Evolutionary conservation across 768 basidiomycete genomes (phyloP).

Genomic region (Russula sp.): DNA sequence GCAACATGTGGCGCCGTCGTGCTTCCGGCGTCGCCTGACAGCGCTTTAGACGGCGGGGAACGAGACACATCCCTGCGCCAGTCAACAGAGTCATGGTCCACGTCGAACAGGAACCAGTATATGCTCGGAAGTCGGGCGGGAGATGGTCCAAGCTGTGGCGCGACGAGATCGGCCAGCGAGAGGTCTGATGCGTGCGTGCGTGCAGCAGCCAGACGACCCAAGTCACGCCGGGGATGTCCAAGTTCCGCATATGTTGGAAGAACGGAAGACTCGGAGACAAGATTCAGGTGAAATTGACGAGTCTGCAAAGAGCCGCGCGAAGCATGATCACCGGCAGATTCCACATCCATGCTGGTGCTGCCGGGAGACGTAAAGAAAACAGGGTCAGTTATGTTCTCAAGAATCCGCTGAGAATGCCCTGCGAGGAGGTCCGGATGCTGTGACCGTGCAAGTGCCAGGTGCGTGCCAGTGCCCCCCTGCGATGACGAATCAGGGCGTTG

Average conservation of each 20-base stretch:
- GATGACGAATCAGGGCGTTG: neutral
- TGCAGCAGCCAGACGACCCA: neutral
- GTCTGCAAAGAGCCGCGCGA: neutral
- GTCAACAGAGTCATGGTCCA: neutral
- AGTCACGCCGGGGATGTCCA: neutral
- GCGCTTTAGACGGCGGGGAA: neutral
- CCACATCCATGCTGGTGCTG: neutral
- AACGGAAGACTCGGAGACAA: neutral
- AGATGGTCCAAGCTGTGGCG: neutral
- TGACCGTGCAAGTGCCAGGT: neutral
- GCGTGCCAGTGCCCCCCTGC: neutral
- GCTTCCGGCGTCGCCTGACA: neutral
- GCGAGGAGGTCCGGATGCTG: neutral
- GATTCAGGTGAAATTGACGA: neutral
- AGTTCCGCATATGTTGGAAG: neutral
- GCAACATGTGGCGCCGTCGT: neutral
- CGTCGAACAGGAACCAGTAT: conserved; percentile 15
- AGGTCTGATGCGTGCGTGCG: neutral
- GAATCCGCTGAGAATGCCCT: neutral
- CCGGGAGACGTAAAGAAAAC: neutral
- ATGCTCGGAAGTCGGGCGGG: conserved; percentile 7
- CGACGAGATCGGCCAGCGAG: neutral
- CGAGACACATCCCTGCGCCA: neutral
- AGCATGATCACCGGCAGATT: neutral
- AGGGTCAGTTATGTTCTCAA: neutral